Evolutionary conservation across 2,329 filamentous ascomycete species (phyloP).

Genomic region (Nemania sp.): DNA sequence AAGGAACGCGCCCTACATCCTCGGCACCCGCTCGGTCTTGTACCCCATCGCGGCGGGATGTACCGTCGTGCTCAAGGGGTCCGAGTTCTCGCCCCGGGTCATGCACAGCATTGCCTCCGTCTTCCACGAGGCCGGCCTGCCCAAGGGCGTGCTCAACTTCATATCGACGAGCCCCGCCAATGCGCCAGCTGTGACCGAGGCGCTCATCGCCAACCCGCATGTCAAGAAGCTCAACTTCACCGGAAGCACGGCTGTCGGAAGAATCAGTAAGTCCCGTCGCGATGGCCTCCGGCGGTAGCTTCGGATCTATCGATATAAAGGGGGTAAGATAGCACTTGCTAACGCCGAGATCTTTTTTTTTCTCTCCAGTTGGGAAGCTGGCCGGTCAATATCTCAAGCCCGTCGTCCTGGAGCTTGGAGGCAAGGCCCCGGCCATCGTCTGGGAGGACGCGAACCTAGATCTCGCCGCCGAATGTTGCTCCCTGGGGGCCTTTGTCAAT

Average conservation of each 20-base stretch:
- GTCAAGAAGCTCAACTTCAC: conserved; percentile 75
- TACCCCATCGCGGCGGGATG: conserved; percentile 68
- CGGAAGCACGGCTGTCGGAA: conserved; percentile 66
- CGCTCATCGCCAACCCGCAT: conserved; percentile 62
- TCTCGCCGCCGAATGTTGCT: conserved; percentile 62
- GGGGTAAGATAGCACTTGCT: conserved; percentile 2
- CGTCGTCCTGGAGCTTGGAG: conserved; percentile 69
- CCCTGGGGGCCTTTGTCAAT: conserved; percentile 64
- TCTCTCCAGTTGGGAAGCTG: conserved; percentile 52
- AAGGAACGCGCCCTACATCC: conserved; percentile 51
- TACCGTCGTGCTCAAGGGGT: conserved; percentile 66
- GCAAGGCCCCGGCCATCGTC: conserved; percentile 70
- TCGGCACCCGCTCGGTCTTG: conserved; percentile 51
- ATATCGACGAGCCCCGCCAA: conserved; percentile 62
- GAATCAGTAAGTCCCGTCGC: conserved; percentile 48
- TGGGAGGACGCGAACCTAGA: conserved; percentile 69
- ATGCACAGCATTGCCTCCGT: conserved; percentile 62
- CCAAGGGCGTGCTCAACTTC: conserved; percentile 66
- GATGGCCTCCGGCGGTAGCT: neutral
- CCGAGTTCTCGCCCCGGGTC: conserved; percentile 61
- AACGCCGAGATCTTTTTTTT: neutral
- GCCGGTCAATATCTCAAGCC: conserved; percentile 71
- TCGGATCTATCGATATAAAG: neutral
- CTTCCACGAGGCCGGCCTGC: conserved; percentile 67
- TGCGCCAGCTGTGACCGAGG: conserved; percentile 62